Percentiles rank a stretch among this genome's conserved stretches.
These are phyloP conservation scores for Colletotrichum destructivum DNA, from an alignment of 2,329 filamentous ascomycete genomes.

Conservation along the genomic window DNA sequence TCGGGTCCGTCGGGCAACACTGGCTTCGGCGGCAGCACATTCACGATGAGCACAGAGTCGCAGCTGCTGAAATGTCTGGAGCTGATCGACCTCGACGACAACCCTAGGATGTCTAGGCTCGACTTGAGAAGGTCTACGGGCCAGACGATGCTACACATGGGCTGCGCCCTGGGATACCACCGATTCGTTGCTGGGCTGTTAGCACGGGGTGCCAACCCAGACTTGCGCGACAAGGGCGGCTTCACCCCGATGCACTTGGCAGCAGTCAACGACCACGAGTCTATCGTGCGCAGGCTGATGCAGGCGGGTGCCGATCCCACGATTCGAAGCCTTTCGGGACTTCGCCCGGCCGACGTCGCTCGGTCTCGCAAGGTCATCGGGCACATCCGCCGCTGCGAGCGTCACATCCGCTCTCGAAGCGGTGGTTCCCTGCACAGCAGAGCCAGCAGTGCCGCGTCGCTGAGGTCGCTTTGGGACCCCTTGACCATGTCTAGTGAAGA, in stretches of 20 bases:
- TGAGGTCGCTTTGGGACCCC: slow-evolving; percentile 77
- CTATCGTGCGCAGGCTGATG: slow-evolving; percentile 83
- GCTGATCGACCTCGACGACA: slow-evolving; percentile 84
- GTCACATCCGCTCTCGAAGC: slow-evolving; percentile 77
- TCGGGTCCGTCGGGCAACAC: slow-evolving; percentile 52
- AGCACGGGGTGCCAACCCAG: slow-evolving; percentile 82
- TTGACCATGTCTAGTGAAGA: slow-evolving; percentile 59
- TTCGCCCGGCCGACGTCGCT: slow-evolving; percentile 80
- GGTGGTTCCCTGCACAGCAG: slow-evolving; percentile 71
- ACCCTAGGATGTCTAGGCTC: slow-evolving; percentile 75
- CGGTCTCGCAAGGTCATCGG: slow-evolving; percentile 75
- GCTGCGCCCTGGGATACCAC: slow-evolving; percentile 81
- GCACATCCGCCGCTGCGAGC: slow-evolving; percentile 73
- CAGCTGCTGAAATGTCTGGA: slow-evolving; percentile 83
- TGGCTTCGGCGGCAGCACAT: slow-evolving; percentile 59
- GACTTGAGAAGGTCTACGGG: slow-evolving; percentile 77
- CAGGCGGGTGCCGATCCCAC: slow-evolving; percentile 80
- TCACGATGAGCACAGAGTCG: slow-evolving; percentile 67
- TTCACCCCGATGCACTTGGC: slow-evolving; percentile 89
- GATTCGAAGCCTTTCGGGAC: slow-evolving; percentile 78
- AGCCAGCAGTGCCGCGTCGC: slow-evolving; percentile 77
- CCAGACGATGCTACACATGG: slow-evolving; percentile 86
- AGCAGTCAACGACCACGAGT: slow-evolving; percentile 80
- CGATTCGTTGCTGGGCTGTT: slow-evolving; percentile 84
- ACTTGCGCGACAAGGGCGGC: slow-evolving; percentile 82